Evolutionary conservation across 352 stramenopile genomes (phyloP), one percentile per base, ranked within the genome.

Genomic region (Globisporangium emineosum): DNA sequence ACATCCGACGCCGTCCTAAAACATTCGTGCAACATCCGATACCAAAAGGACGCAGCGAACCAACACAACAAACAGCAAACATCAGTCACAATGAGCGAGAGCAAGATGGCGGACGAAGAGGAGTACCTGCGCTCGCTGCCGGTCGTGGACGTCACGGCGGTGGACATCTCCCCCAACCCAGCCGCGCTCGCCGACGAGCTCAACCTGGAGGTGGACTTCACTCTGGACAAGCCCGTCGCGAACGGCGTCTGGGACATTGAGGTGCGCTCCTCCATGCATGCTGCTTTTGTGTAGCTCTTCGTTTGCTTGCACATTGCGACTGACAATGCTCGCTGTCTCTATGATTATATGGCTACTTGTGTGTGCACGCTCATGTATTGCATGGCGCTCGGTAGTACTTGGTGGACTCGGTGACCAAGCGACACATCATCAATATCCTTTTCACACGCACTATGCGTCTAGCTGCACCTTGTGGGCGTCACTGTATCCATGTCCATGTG

Each of bases 391-490:
- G 54, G 23, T 59, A 93, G 84, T 96, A 96, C 60, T 71, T 96
- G 21, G 87, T 93, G 40, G 87, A 96, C 67, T 91, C 83, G 19
- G 82, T 93, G 49, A 79, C 75, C 59, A 90, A 93, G 72, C 83
- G 82, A 53, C 86, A 93, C 71, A 85, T 94, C 63, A 96, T 96
- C 69, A 79, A 93, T 91, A 91, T 95, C 82, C 82, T 88, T 79
- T 66, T n/a, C 33, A 52, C 66, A 50, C 42, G 45, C 25, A 45
- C 23, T 62, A 32, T 57, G 40, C 53, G 12, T 58, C 40, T 60
- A 25, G 62, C 17, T 54, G 8, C 5, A 7, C 35, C 5, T 5
- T 62, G 25, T 33, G n/a, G 8, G 21, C n/a, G 0, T 8, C 29
- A 21, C 19, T 42, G 19, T 23, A 47, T 60, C 32, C 33, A 21